Evolutionary conservation across 345 rosid genomes (phyloP).

Genomic region (Clausena lansium): DNA sequence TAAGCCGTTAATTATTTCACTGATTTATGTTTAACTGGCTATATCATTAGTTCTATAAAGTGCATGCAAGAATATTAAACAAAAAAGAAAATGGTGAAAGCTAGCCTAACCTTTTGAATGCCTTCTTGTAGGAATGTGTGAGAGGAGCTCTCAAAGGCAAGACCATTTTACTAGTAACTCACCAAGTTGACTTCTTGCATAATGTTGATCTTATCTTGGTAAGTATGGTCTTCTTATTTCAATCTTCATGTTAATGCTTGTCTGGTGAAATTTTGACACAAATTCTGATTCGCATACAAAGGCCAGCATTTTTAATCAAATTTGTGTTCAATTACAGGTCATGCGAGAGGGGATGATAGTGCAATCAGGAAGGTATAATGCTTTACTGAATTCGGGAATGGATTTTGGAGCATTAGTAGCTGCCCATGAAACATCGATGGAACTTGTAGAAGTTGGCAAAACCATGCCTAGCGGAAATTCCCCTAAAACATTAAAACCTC

Average conservation of each 20-base stretch:
- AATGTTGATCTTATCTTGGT: constrained; percentile 82
- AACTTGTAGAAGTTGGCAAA: constrained; percentile 64
- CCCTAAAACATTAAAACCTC: constrained; percentile 36
- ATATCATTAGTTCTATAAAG: neutral
- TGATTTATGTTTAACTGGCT: neutral
- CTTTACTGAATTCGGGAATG: constrained; percentile 50
- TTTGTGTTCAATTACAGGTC: constrained; percentile 43
- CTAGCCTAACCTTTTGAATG: constrained; percentile 11
- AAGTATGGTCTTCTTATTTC: constrained; percentile 13
- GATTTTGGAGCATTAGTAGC: constrained; percentile 81
- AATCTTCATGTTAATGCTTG: neutral
- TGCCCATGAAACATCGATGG: constrained; percentile 85
- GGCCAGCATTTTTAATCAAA: neutral
- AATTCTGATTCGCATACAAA: neutral
- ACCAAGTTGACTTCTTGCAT: constrained; percentile 94
- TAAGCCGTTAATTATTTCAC: neutral
- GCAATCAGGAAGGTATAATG: constrained; percentile 78
- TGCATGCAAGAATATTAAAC: neutral
- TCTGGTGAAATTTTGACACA: neutral
- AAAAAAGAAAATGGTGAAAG: neutral
- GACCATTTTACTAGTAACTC: constrained; percentile 87
- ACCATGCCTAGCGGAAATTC: constrained; percentile 29
- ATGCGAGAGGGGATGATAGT: constrained; percentile 90
- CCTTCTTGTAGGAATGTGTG: constrained; percentile 65
- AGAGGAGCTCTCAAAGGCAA: constrained; percentile 83